Conservation (phyloP, 257 asterid species). For the Solanum chiquidenum region DNA sequence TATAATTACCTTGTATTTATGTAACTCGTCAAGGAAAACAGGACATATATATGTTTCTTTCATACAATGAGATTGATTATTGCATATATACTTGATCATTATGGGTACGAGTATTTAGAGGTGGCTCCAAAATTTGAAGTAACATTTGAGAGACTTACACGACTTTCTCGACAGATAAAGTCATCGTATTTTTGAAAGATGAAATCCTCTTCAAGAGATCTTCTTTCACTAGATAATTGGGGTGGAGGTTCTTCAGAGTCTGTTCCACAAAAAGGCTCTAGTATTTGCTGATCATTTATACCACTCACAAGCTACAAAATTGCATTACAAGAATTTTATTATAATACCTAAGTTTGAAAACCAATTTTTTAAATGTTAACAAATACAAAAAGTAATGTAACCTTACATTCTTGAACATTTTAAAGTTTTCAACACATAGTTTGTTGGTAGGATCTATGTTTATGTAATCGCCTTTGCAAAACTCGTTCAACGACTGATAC, state of each 20-base stretch:
- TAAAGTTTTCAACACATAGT: background rate
- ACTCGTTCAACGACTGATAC: background rate
- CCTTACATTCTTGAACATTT: background rate
- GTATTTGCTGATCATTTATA: background rate
- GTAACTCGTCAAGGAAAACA: background rate
- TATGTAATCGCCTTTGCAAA: background rate
- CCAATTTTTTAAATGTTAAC: no score
- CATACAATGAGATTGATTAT: background rate
- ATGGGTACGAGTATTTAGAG: background rate
- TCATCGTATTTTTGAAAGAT: background rate
- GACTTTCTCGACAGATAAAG: background rate
- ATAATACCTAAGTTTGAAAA: background rate
- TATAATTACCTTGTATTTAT: no score
- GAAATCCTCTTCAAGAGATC: background rate
- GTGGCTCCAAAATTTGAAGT: background rate
- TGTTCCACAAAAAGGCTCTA: background rate
- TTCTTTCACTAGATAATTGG: background rate
- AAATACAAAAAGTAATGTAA: background rate
- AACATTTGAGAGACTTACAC: background rate
- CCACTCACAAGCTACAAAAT: background rate
- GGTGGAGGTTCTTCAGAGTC: background rate
- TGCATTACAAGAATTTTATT: background rate
- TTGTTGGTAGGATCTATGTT: background rate
- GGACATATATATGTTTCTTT: background rate
- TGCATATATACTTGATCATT: background rate